Conservation (phyloP, 2,329 filamentous ascomycete genomes). For the Botrytis cinerea region DNA sequence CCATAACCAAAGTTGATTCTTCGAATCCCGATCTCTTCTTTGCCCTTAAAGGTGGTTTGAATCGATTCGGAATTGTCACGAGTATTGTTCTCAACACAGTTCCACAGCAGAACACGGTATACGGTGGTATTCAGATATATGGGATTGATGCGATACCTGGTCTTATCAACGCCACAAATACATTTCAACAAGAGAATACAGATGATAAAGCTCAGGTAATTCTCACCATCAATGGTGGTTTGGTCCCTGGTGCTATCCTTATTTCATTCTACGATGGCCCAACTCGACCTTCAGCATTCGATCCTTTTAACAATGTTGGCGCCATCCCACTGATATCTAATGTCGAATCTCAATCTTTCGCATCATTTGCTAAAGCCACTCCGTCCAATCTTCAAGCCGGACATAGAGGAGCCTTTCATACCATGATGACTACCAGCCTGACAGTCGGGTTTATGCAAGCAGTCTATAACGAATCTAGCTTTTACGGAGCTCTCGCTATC, state of each 20-base stretch:
- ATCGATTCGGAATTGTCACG: conserved; percentile 40
- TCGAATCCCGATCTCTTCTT: conserved; percentile 41
- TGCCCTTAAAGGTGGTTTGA: conserved; percentile 38
- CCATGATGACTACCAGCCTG: conserved; percentile 37
- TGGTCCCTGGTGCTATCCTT: conserved; percentile 24
- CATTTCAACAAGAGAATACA: conserved; percentile 34
- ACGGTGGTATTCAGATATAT: conserved; percentile 39
- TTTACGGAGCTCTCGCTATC: conserved; percentile 29
- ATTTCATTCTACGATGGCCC: conserved; percentile 42
- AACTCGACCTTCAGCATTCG: conserved; percentile 32
- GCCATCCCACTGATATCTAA: conserved; percentile 24
- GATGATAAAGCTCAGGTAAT: conserved; percentile 41
- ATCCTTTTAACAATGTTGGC: conserved; percentile 29
- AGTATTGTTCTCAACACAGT: conserved; percentile 42
- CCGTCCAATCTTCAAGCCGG: conserved; percentile 31
- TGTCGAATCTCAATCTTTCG: conserved; percentile 9
- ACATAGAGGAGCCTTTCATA: conserved; percentile 38
- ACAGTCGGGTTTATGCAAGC: conserved; percentile 36
- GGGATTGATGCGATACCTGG: conserved; percentile 28
- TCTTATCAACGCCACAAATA: conserved; percentile 37
- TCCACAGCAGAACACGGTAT: conserved; percentile 35
- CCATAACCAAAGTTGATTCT: conserved; percentile 39
- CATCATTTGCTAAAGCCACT: conserved; percentile 29
- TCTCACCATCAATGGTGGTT: conserved; percentile 34
- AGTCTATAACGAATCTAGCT: conserved; percentile 27